Evolutionary conservation across 1,139 yeast genomes (phyloP).

Genomic region (Pichia cactophila): DNA sequence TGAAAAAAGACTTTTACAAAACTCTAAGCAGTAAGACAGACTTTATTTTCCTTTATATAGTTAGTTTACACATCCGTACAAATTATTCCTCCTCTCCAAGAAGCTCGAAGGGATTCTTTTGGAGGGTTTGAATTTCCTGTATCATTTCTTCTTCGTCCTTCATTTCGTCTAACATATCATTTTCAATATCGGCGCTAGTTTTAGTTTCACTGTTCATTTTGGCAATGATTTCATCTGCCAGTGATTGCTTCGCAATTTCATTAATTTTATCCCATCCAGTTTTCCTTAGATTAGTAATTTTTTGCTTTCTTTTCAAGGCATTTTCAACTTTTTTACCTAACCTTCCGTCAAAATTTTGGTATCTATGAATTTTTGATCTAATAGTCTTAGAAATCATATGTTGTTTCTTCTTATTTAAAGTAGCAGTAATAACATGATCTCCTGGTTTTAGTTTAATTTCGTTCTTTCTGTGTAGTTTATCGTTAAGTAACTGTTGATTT

Average conservation of each 20-base stretch:
- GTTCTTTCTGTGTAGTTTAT: constrained; percentile 39
- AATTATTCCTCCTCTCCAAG: constrained; percentile 43
- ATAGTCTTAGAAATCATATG: constrained; percentile 33
- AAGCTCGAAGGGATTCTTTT: constrained; percentile 39
- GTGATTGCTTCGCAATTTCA: constrained; percentile 23
- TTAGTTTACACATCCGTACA: not conserved
- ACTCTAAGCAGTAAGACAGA: not conserved
- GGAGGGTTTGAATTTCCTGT: constrained; percentile 9
- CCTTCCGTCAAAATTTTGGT: constrained; percentile 47
- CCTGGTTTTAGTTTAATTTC: constrained; percentile 26
- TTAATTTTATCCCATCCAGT: constrained; percentile 70
- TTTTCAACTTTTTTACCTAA: constrained; percentile 55
- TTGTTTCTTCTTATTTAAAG: constrained; percentile 20
- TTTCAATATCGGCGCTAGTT: constrained; percentile 18
- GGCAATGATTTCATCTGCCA: constrained; percentile 9
- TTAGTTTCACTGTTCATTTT: constrained; percentile 29
- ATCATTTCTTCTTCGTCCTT: constrained; percentile 23
- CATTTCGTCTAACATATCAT: constrained; percentile 22
- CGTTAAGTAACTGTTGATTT: constrained; percentile 54
- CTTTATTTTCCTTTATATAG: no score
- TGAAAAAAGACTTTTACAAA: constrained; percentile 13
- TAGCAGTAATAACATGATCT: constrained; percentile 25
- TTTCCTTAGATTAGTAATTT: constrained; percentile 54
- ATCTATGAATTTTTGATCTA: constrained; percentile 38
- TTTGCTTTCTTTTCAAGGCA: constrained; percentile 56